Evolutionary conservation across 2,329 filamentous ascomycete species (phyloP).

Genomic region (Colletotrichum lentis): DNA sequence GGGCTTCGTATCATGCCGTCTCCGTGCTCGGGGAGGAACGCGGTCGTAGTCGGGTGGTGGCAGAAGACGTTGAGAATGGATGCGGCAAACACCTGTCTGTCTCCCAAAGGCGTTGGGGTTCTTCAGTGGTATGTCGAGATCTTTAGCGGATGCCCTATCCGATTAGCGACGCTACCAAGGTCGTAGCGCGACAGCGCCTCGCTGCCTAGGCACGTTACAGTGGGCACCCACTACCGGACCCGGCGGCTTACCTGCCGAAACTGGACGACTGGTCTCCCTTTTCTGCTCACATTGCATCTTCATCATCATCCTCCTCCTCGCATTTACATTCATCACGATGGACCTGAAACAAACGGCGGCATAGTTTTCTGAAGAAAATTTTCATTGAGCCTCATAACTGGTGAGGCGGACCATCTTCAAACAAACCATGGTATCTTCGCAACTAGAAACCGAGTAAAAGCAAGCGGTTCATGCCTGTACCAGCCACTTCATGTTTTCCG

Average conservation of each 20-base stretch:
- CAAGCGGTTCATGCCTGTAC: constrained; percentile 33
- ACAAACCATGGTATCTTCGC: constrained; percentile 31
- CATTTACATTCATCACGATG: neutral
- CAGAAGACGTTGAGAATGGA: neutral
- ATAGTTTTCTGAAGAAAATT: neutral
- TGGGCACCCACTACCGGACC: constrained; percentile 3
- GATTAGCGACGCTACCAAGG: constrained; percentile 11
- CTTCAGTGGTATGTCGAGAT: neutral
- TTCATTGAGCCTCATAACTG: neutral
- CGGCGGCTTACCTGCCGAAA: neutral
- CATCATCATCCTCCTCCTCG: neutral
- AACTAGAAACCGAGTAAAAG: constrained; percentile 24
- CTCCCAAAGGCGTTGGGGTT: neutral
- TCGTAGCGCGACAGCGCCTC: constrained; percentile 16
- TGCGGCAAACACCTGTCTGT: neutral
- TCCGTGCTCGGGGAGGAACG: neutral
- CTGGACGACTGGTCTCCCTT: neutral
- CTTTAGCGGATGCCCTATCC: constrained; percentile 7
- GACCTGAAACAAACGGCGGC: neutral
- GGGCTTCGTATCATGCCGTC: neutral
- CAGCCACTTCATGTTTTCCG: constrained; percentile 31
- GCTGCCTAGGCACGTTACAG: constrained; percentile 21
- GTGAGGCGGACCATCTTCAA: constrained; percentile 10
- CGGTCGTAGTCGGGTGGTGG: neutral
- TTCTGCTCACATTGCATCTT: neutral